Base-by-base conservation (phyloP, 2,329 filamentous ascomycete genomes). In the Arthrobotrys musiformis region DNA sequence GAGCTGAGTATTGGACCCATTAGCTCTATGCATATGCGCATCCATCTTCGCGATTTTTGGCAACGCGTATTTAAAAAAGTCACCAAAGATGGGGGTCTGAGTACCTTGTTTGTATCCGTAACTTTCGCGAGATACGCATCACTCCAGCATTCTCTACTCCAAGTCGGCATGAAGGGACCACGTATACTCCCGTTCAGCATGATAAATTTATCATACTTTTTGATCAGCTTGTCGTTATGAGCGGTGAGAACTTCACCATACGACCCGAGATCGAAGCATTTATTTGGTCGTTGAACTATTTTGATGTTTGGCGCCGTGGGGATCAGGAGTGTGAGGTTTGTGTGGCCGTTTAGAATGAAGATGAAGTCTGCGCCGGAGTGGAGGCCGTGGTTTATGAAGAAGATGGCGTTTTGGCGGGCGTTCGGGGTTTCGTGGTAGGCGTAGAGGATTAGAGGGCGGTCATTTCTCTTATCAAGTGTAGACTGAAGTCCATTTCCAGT, bases 291-390 rank as follows among this genome's bases (percentile, higher is more conserved):
- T 13, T 79, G 66, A 17, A 84, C 79, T 28, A 83, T 68, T 46
- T 80, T 79, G 54, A 84, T 79, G 78, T 85, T 84, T 17, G 79
- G 54, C 26, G 72, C 44, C 2, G 60, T 15, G 0, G 84, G 83
- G 60, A 84, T 81, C 0, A 81, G 62, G 2, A 60, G 37, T 22
- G 75, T 68, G 3, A 76, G 80, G 40, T 82, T 79, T 44, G 81
- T 82, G 44, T 81, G 75, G 30, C 84, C 84, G 66, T 84, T 83
- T 48, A 84, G 79, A 60, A 85, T 82, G 75, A 85, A 84, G 67
- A 85, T 78, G 78, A 85, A 85, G 79, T 84, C 84, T 54, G 83
- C 84, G 0, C 76, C 80, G 30, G 72, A 81, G 78, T 84, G 83
- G 1, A 85, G 79, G 24, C 83, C 84, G 61, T 84, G 81, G 33